Evolutionary conservation across 495 filamentous ascomycete genomes (phyloP).

Genomic region (Aspergillus indologenus): DNA sequence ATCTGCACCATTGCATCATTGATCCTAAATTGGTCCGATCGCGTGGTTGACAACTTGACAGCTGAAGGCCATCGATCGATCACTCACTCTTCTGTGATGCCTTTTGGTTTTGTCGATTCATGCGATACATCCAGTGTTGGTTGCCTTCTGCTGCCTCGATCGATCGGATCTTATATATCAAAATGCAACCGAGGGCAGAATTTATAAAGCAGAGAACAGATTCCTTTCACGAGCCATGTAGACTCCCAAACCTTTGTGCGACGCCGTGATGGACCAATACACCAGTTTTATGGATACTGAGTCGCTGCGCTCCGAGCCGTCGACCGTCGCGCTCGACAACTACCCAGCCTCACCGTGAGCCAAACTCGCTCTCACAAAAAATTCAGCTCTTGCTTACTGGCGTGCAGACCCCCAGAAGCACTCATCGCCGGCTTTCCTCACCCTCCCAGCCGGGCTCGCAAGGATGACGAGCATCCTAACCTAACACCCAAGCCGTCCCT

Average conservation of each 20-base stretch:
- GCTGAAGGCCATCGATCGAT: slow-evolving; percentile 3
- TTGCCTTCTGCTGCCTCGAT: slow-evolving; percentile 4
- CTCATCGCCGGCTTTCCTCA: slow-evolving; percentile 11
- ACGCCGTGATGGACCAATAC: not conserved
- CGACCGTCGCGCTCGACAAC: slow-evolving; percentile 10
- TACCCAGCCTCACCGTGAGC: slow-evolving; percentile 5
- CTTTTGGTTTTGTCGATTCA: not conserved
- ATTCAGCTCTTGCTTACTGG: not conserved
- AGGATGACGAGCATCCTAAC: not conserved
- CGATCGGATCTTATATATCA: not conserved
- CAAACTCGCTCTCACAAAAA: not conserved
- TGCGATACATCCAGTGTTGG: not conserved
- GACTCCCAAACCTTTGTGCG: not conserved
- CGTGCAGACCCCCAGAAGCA: not conserved
- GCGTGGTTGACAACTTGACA: slow-evolving; percentile 1
- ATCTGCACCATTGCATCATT: slow-evolving; percentile 5
- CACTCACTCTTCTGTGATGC: not conserved
- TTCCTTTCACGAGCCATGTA: not conserved
- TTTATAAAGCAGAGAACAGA: not conserved
- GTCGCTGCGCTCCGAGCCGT: slow-evolving; percentile 11
- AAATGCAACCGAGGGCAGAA: not conserved
- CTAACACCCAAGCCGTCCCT: slow-evolving; percentile 20
- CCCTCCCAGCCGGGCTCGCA: slow-evolving; percentile 2
- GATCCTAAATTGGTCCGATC: not conserved
- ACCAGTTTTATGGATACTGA: not conserved